phyloP scores from a whole-genome alignment of 2,329 filamentous ascomycete species.

The Lasiodiplodia citricola region DNA sequence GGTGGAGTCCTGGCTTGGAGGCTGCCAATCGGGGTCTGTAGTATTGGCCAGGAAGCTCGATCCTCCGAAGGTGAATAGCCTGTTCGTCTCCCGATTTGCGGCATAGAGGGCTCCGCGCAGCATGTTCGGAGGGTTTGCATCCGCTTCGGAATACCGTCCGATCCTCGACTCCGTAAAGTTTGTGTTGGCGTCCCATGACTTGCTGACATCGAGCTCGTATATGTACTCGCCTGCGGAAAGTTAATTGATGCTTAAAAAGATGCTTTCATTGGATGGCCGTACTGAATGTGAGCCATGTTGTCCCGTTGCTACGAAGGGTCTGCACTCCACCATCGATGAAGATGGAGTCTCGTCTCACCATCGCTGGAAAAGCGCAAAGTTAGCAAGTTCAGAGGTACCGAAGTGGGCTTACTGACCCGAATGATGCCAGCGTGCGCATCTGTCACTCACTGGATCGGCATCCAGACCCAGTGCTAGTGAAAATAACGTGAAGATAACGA shows the following conservation, averaged over 20 bases:
- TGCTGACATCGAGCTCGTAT: slow-evolving; percentile 34
- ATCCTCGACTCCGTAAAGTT: slow-evolving; percentile 36
- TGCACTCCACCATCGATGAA: slow-evolving; percentile 24
- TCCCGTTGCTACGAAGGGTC: slow-evolving; percentile 4
- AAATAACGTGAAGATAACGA: background rate
- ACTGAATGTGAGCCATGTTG: slow-evolving; percentile 25
- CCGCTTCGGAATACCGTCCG: slow-evolving; percentile 32
- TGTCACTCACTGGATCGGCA: background rate
- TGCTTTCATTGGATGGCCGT: background rate
- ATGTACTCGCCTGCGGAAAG: slow-evolving; percentile 20
- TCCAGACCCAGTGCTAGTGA: background rate
- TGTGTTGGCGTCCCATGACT: slow-evolving; percentile 39
- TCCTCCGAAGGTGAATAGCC: slow-evolving; percentile 42
- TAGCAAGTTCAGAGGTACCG: background rate
- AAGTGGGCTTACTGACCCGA: background rate
- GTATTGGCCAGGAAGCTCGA: slow-evolving; percentile 37
- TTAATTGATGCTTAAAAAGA: background rate
- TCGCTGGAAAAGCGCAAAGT: background rate
- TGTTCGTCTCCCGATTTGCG: slow-evolving; percentile 32
- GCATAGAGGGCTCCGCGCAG: slow-evolving; percentile 39
- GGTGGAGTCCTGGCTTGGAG: slow-evolving; percentile 34
- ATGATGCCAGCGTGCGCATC: slow-evolving; percentile 13
- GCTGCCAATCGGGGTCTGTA: slow-evolving; percentile 37
- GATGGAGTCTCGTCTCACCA: slow-evolving; percentile 15
- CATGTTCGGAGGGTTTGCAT: slow-evolving; percentile 33